Conservation (phyloP, 2,329 filamentous ascomycete species). For the Pseudocercospora vitis region DNA sequence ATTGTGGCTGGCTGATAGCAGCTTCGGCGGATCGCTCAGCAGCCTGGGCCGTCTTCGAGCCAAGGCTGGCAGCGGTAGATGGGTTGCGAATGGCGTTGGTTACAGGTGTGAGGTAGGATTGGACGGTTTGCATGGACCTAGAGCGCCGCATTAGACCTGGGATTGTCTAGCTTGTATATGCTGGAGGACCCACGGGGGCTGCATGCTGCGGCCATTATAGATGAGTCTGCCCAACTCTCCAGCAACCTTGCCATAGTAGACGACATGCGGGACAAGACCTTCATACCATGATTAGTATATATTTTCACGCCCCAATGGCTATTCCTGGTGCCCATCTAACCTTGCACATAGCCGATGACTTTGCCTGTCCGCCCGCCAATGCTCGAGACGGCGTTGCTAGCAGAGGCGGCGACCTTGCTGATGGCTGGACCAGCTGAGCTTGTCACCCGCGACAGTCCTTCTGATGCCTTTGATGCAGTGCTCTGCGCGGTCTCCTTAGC, state of each 20-base stretch:
- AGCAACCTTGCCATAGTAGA: slow-evolving; percentile 91
- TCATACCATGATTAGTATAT: slow-evolving; percentile 23
- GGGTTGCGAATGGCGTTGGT: slow-evolving; percentile 72
- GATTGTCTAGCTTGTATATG: no score
- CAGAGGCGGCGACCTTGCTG: slow-evolving; percentile 67
- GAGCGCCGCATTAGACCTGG: neutral
- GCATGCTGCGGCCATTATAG: slow-evolving; percentile 85
- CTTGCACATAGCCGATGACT: slow-evolving; percentile 77
- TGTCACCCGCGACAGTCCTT: slow-evolving; percentile 79
- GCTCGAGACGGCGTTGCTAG: slow-evolving; percentile 67
- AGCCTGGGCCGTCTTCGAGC: slow-evolving; percentile 41
- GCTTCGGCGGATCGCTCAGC: slow-evolving; percentile 47
- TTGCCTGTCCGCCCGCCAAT: slow-evolving; percentile 81
- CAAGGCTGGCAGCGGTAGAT: slow-evolving; percentile 44
- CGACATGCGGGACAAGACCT: slow-evolving; percentile 81
- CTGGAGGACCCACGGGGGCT: slow-evolving; percentile 77
- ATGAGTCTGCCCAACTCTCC: slow-evolving; percentile 86
- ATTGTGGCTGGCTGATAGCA: slow-evolving; percentile 57
- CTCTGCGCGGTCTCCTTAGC: slow-evolving; percentile 48
- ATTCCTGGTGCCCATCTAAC: slow-evolving; percentile 54
- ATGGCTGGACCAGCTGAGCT: slow-evolving; percentile 78
- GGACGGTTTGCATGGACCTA: slow-evolving; percentile 78
- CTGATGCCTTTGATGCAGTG: slow-evolving; percentile 62
- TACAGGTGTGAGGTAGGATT: slow-evolving; percentile 77
- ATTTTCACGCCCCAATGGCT: neutral